phyloP scores from a whole-genome alignment of 106 monocot genomes.

The Phalaenopsis aphrodite region DNA sequence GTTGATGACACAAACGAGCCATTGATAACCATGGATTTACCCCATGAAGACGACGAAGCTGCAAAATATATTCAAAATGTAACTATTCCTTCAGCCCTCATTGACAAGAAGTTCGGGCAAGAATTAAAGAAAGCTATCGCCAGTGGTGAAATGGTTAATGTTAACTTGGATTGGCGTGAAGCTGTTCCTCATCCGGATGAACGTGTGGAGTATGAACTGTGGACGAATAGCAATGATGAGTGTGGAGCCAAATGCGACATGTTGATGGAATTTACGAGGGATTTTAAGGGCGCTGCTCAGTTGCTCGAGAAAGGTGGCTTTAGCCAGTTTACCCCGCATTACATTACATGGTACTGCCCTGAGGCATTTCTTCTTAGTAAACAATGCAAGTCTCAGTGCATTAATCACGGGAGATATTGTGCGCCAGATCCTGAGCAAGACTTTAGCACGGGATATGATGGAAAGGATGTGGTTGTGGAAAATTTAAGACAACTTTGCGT shows the following conservation, averaged over 20 bases:
- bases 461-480: conserved; percentile 93
- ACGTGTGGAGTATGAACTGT: conserved; percentile 94
- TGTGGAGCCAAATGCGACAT: conserved; percentile 94
- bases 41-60: conserved; percentile 75
- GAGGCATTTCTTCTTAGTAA: conserved; percentile 79
- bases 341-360: conserved; percentile 98
- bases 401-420: conserved; percentile 94
- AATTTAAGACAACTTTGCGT: conserved; percentile 93
- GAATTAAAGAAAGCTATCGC: conserved; percentile 61
- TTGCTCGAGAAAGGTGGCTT: conserved; percentile 84
- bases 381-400: conserved; percentile 95
- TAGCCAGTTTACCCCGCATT: conserved; percentile 97
- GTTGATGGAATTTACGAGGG: conserved; percentile 76
- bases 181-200: conserved; percentile 98
- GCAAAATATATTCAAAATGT: conserved; percentile 79
- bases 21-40: conserved; percentile 93
- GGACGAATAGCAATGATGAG: conserved; percentile 98
- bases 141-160: conserved; percentile 84
- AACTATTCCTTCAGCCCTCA: conserved; percentile 91
- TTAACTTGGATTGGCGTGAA: conserved; percentile 96
- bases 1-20: conserved; percentile 84
- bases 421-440: conserved; percentile 98
- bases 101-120: conserved; percentile 73
- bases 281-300: conserved; percentile 91
- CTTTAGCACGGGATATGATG: conserved; percentile 89